These are phyloP conservation scores for Inga leiocalycina DNA, from an alignment of 306 rosid species.

Conservation along the genomic window DNA sequence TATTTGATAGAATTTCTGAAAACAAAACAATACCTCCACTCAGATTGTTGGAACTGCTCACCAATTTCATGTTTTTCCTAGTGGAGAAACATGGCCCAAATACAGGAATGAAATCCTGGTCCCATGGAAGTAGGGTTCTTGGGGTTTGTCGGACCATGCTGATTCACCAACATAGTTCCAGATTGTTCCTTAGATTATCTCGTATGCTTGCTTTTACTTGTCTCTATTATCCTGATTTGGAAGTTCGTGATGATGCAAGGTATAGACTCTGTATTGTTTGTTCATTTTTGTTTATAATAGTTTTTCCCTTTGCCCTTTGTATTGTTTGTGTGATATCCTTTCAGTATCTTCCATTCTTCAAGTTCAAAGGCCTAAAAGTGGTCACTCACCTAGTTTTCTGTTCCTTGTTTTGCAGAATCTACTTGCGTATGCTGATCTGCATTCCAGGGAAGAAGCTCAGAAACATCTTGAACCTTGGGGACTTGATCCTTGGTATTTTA, in stretches of 20 bases:
- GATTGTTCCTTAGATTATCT: conserved; percentile 82
- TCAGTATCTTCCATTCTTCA: conserved; percentile 4
- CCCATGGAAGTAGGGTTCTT: conserved; percentile 93
- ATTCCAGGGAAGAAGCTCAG: conserved; percentile 94
- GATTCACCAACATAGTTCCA: conserved; percentile 87
- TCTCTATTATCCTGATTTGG: conserved; percentile 91
- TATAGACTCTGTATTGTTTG: conserved; percentile 34
- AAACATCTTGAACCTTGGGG: conserved; percentile 74
- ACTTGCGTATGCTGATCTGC: conserved; percentile 86
- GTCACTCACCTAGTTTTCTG: conserved; percentile 14
- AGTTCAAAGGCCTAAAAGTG: conserved; percentile 11
- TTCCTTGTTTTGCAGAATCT: conserved; percentile 60
- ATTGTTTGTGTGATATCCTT: background rate
- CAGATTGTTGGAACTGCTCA: conserved; percentile 74
- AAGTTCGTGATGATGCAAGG: conserved; percentile 97
- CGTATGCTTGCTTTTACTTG: conserved; percentile 80
- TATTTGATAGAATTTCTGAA: conserved; percentile 86
- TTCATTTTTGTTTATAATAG: conserved; percentile 3
- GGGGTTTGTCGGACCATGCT: conserved; percentile 86
- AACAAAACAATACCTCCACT: conserved; percentile 78
- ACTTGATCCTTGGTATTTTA: conserved; percentile 65
- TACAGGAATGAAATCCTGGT: conserved; percentile 82
- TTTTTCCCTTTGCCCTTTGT: conserved; percentile 18
- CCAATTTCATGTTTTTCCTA: conserved; percentile 79
- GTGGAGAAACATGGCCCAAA: conserved; percentile 87